Evolutionary conservation across 169 alveolate species (phyloP).

Genomic region (Nephromyces sp.): DNA sequence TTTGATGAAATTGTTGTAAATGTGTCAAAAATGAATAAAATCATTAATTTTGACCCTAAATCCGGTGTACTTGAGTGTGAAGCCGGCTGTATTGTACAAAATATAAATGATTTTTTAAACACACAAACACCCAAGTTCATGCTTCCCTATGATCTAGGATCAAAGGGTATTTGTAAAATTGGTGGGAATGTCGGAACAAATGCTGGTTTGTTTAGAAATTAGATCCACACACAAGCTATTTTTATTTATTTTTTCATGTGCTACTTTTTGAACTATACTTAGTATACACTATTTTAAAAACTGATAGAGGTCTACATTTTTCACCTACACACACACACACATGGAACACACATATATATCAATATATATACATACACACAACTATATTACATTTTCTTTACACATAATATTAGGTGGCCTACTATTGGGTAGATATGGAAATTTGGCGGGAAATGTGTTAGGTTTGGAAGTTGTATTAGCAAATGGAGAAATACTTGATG

Average conservation of each 20-base stretch:
- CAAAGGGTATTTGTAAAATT: slow-evolving; percentile 67
- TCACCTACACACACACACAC: too few species aligned
- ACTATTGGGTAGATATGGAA: slow-evolving; percentile 58
- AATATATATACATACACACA: too few species aligned
- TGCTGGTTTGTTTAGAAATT: slow-evolving; percentile 68
- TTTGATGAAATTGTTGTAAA: slow-evolving; percentile 48
- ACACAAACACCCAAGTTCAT: neutral
- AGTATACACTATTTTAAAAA: too few species aligned
- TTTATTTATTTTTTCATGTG: too few species aligned
- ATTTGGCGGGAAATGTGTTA: slow-evolving; percentile 48
- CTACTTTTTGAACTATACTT: too few species aligned
- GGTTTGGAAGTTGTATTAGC: slow-evolving; percentile 65
- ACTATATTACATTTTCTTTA: too few species aligned
- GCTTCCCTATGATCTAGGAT: slow-evolving; percentile 67
- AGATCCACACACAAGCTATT: too few species aligned
- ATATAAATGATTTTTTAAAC: neutral
- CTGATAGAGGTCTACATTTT: too few species aligned
- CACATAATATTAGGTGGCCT: slow-evolving; percentile 47
- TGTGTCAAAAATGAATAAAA: slow-evolving; percentile 1
- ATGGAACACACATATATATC: too few species aligned
- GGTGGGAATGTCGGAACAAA: slow-evolving; percentile 74
- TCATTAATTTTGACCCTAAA: neutral
- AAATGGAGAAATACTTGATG: slow-evolving; percentile 43
- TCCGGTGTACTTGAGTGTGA: slow-evolving; percentile 9
- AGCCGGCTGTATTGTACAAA: slow-evolving; percentile 17